Evolutionary conservation across 2,329 filamentous ascomycete genomes (phyloP).

Genomic region (Microcera coccophila): DNA sequence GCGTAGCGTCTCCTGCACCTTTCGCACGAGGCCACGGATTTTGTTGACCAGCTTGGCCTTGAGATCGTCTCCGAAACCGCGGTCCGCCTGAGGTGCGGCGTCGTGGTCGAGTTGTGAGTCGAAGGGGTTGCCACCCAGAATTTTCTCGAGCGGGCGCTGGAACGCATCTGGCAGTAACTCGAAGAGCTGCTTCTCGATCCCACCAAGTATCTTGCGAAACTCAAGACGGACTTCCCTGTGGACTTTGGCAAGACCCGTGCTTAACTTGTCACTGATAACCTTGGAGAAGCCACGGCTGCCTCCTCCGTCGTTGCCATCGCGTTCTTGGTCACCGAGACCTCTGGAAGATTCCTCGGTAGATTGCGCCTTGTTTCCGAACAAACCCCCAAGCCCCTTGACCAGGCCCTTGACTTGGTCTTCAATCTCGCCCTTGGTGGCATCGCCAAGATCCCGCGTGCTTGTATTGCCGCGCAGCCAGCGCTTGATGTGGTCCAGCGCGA

Average conservation of each 20-base stretch:
- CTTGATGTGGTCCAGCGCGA: constrained; percentile 46
- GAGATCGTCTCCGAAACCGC: constrained; percentile 42
- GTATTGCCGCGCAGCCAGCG: constrained; percentile 43
- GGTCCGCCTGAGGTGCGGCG: constrained; percentile 27
- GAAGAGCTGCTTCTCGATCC: constrained; percentile 44
- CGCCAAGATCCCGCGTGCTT: constrained; percentile 38
- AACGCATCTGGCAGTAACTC: constrained; percentile 42
- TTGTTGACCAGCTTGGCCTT: constrained; percentile 42
- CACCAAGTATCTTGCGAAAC: constrained; percentile 42
- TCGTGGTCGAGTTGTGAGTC: constrained; percentile 41
- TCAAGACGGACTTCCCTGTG: constrained; percentile 45
- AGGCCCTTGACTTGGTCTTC: constrained; percentile 43
- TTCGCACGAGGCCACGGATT: constrained; percentile 42
- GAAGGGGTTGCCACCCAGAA: constrained; percentile 45
- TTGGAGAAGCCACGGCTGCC: constrained; percentile 39
- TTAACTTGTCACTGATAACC: constrained; percentile 45
- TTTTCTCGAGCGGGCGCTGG: constrained; percentile 43
- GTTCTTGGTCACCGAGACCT: constrained; percentile 28
- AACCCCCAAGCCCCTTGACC: constrained; percentile 40
- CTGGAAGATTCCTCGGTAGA: constrained; percentile 31
- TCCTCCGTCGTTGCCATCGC: constrained; percentile 26
- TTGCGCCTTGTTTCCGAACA: constrained; percentile 39
- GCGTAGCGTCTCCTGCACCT: constrained; percentile 44
- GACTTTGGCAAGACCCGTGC: constrained; percentile 41
- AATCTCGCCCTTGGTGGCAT: constrained; percentile 42